phyloP scores from a whole-genome alignment of 2,329 filamentous ascomycete species.

The Rutstroemia sp. region DNA sequence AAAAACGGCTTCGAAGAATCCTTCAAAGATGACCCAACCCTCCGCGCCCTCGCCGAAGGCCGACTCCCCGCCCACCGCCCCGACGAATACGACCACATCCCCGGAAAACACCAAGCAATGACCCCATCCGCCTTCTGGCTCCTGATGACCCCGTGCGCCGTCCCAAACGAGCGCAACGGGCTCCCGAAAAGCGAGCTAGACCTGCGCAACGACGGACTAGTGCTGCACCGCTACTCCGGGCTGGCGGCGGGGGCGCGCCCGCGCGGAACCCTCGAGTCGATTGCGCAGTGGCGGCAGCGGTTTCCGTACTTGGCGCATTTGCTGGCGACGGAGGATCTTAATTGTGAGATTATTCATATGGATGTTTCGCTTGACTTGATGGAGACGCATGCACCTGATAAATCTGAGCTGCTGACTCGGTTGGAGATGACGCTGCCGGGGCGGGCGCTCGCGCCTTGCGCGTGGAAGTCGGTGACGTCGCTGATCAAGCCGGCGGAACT shows the following conservation, averaged over 20 bases:
- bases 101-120: constrained; percentile 12
- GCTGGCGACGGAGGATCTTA: constrained; percentile 42
- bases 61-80: constrained; percentile 20
- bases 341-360: constrained; percentile 54
- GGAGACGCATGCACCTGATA: constrained; percentile 47
- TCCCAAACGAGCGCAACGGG: constrained; percentile 15
- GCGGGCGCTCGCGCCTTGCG: constrained; percentile 45
- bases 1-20: constrained; percentile 49
- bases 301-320: constrained; percentile 51
- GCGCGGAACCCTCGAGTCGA: constrained; percentile 40
- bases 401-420: constrained; percentile 52
- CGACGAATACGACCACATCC: constrained; percentile 15
- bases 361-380: constrained; percentile 53
- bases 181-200: constrained; percentile 17
- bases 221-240: constrained; percentile 23
- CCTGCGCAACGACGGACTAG: constrained; percentile 14
- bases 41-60: constrained; percentile 49
- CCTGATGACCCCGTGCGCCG: constrained; percentile 18
- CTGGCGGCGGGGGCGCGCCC: constrained; percentile 13
- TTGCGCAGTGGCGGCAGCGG: constrained; percentile 48
- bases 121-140: constrained; percentile 24
- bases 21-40: constrained; percentile 58
- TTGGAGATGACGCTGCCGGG: constrained; percentile 52
- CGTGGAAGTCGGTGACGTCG: constrained; percentile 53
- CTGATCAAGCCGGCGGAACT: constrained; percentile 48